These are phyloP conservation scores for Paramecium bursaria DNA, from an alignment of 73 alveolate species.

Conservation along the genomic window DNA sequence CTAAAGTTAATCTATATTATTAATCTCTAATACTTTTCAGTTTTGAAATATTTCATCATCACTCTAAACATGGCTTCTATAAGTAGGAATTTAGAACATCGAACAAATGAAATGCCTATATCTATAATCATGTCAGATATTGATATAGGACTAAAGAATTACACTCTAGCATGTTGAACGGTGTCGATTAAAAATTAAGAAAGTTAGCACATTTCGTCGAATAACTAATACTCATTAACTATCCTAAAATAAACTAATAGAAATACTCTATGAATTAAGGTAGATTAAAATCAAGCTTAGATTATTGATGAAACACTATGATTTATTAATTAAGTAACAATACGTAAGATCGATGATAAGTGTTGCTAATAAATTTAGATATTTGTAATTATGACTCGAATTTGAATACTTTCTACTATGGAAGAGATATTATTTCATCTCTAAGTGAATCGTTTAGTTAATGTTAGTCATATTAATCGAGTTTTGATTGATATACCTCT, in stretches of 20 bases:
- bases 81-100: slow-evolving; percentile 48
- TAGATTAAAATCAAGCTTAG: no score
- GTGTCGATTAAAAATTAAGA: slow-evolving; percentile 14
- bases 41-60: background rate
- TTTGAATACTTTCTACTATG: slow-evolving; percentile 1
- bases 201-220: slow-evolving; percentile 18
- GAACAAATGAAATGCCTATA: slow-evolving; percentile 40
- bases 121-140: slow-evolving; percentile 57
- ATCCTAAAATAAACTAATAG: background rate
- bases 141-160: slow-evolving; percentile 48
- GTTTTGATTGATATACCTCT: slow-evolving; percentile 18
- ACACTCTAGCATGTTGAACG: slow-evolving; percentile 26
- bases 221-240: slow-evolving; percentile 38
- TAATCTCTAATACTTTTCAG: slow-evolving; percentile 25
- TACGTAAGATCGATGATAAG: background rate
- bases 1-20: slow-evolving; percentile 12
- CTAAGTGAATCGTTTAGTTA: background rate
- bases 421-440: slow-evolving; percentile 5
- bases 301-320: slow-evolving; percentile 12
- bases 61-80: slow-evolving; percentile 11
- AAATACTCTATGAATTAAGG: no score
- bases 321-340: background rate
- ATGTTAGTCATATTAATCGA: background rate
- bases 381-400: background rate
- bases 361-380: background rate